These are phyloP conservation scores for Schizophyllum amplum DNA, from an alignment of 1,284 basidiomycete genomes.

Conservation along the genomic window DNA sequence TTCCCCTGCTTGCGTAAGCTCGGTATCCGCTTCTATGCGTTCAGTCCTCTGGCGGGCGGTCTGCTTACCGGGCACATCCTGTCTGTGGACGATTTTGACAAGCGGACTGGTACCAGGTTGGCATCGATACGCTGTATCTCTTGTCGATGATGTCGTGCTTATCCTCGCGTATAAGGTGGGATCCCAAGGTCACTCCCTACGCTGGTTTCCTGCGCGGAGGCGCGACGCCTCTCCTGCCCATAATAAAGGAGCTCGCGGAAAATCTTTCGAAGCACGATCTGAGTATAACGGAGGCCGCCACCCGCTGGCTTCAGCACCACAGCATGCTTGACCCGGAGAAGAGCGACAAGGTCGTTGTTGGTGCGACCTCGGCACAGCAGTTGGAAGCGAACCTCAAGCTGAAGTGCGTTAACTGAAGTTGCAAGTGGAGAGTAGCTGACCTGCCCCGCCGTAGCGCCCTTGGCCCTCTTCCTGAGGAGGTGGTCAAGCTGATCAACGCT, in stretches of 20 bases:
- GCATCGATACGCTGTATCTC: background rate
- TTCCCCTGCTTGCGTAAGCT: constrained; percentile 57
- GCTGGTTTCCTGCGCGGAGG: background rate
- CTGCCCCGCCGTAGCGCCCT: constrained; percentile 15
- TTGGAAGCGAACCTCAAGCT: constrained; percentile 15
- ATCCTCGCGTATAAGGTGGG: background rate
- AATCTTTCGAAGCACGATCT: constrained; percentile 23
- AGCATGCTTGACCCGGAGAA: constrained; percentile 20
- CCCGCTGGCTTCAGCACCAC: constrained; percentile 27
- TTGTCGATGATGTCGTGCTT: background rate
- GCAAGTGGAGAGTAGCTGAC: background rate
- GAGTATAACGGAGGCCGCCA: constrained; percentile 12
- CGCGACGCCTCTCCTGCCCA: background rate
- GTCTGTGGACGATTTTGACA: background rate
- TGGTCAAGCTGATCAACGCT: constrained; percentile 17
- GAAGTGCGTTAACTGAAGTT: constrained; percentile 1
- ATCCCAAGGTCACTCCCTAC: background rate
- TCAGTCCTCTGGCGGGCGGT: constrained; percentile 29
- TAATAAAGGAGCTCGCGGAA: constrained; percentile 24
- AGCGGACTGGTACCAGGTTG: background rate
- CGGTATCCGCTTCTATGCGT: constrained; percentile 54
- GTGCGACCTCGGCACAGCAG: constrained; percentile 19
- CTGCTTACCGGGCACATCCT: background rate
- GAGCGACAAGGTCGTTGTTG: constrained; percentile 19
- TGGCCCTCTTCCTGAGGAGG: constrained; percentile 17